A percentile compares a stretch with the other conserved stretches of the same genome.
phyloP scores from a whole-genome alignment of 768 basidiomycete species.

The Mycena metata region DNA sequence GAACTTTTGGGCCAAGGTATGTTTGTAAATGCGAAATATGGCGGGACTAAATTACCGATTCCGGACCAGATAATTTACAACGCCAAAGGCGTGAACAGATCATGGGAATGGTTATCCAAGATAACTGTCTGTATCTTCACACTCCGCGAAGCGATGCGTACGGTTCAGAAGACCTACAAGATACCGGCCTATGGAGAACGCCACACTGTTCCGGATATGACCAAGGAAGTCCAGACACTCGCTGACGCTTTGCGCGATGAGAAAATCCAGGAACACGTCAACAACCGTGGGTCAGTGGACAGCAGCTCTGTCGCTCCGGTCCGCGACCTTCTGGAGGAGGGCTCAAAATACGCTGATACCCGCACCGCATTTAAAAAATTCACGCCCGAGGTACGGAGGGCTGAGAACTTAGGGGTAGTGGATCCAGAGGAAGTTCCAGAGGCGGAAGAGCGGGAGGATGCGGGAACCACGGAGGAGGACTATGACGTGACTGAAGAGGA shows the following conservation, averaged over 20 bases:
- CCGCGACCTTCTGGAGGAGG: constrained; percentile 35
- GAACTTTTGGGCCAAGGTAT: constrained; percentile 32
- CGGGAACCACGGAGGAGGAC: constrained; percentile 9
- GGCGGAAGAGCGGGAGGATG: background rate
- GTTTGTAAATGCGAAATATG: background rate
- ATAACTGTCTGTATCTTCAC: constrained; percentile 36
- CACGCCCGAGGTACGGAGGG: constrained; percentile 13
- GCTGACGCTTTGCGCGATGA: constrained; percentile 21
- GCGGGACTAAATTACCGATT: background rate
- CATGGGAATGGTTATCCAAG: constrained; percentile 35
- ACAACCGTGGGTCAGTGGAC: background rate
- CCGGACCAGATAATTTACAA: constrained; percentile 29
- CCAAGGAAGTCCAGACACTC: constrained; percentile 18
- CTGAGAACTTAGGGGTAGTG: constrained; percentile 4
- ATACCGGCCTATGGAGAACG: constrained; percentile 20
- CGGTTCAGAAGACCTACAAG: constrained; percentile 27
- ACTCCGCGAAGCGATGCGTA: constrained; percentile 33
- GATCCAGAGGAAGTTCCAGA: background rate
- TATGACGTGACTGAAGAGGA: constrained; percentile 21
- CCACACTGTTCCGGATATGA: constrained; percentile 32
- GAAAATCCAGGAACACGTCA: constrained; percentile 25
- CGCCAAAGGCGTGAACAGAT: constrained; percentile 26
- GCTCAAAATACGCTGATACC: constrained; percentile 29
- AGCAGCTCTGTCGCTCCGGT: background rate
- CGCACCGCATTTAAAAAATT: constrained; percentile 32